Conservation (phyloP, 352 stramenopile genomes). For the Phytophthora hybrid region DNA sequence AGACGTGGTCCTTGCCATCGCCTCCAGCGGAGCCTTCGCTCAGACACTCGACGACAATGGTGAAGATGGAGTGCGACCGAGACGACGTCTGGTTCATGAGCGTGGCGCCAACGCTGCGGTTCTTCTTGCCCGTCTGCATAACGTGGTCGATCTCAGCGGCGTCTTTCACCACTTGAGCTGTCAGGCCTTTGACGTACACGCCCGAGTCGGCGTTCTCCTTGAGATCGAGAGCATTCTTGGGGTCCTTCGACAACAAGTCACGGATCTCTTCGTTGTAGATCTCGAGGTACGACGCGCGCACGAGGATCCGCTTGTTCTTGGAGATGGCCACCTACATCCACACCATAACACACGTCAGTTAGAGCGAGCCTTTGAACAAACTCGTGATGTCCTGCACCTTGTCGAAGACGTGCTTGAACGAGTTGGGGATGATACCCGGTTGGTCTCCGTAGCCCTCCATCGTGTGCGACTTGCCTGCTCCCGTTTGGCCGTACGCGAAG, state of each 20-base stretch:
- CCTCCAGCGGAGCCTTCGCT: conserved; percentile 57
- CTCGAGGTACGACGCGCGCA: conserved; percentile 96
- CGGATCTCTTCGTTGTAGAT: conserved; percentile 99
- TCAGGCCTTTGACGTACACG: conserved; percentile 92
- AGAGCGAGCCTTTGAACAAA: no score
- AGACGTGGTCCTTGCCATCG: conserved; percentile 93
- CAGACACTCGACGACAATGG: conserved; percentile 95
- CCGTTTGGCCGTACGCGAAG: conserved; percentile 92
- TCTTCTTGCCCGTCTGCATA: conserved; percentile 95
- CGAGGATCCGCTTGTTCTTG: conserved; percentile 95
- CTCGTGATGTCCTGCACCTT: conserved; percentile 35
- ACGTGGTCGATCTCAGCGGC: conserved; percentile 92
- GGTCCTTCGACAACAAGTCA: conserved; percentile 93
- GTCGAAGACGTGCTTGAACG: conserved; percentile 93
- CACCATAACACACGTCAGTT: neutral
- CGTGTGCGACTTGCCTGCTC: conserved; percentile 90
- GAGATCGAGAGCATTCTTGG: conserved; percentile 81
- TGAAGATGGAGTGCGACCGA: conserved; percentile 98
- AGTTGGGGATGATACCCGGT: conserved; percentile 91
- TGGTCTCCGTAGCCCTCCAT: conserved; percentile 88
- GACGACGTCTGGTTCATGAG: conserved; percentile 98
- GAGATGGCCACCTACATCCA: conserved; percentile 65
- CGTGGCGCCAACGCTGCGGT: conserved; percentile 94
- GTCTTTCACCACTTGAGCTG: conserved; percentile 88
- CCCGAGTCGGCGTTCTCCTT: conserved; percentile 93